These are phyloP conservation scores for Pseudophaeomoniella oleicola DNA, from an alignment of 2,329 filamentous ascomycete genomes.

Conservation along the genomic window DNA sequence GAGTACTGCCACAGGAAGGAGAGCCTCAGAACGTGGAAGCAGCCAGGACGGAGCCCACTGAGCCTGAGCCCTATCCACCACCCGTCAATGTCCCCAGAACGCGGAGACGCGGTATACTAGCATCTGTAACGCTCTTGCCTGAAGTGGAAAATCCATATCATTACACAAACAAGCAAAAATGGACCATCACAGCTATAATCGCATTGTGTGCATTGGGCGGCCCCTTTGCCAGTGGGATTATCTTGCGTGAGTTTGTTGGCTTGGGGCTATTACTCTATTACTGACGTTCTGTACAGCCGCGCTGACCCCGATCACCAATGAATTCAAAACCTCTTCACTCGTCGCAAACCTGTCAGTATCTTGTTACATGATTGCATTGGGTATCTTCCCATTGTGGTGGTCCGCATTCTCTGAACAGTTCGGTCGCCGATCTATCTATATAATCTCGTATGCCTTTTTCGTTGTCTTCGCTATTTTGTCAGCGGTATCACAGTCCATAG, in stretches of 20 bases:
- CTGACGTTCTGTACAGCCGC: slow-evolving; percentile 38
- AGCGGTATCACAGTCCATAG: slow-evolving; percentile 54
- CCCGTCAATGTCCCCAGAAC: slow-evolving; percentile 34
- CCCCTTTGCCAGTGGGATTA: slow-evolving; percentile 71
- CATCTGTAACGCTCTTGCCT: slow-evolving; percentile 54
- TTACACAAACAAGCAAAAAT: slow-evolving; percentile 63
- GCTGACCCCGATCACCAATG: slow-evolving; percentile 46
- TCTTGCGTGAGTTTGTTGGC: slow-evolving; percentile 51
- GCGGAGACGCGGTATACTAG: slow-evolving; percentile 57
- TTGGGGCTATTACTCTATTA: too few relatives aligned
- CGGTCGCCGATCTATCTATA: slow-evolving; percentile 64
- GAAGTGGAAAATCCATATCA: slow-evolving; percentile 66
- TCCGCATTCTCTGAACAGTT: slow-evolving; percentile 60
- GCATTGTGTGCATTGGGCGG: slow-evolving; percentile 63
- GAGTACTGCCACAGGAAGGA: slow-evolving; percentile 5
- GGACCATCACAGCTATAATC: slow-evolving; percentile 67
- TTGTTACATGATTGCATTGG: slow-evolving; percentile 70
- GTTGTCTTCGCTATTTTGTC: slow-evolving; percentile 55
- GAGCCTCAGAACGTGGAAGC: slow-evolving; percentile 8
- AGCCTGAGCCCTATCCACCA: slow-evolving; percentile 18
- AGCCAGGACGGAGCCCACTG: slow-evolving; percentile 7
- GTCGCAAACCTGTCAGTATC: slow-evolving; percentile 63
- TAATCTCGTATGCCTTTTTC: slow-evolving; percentile 60
- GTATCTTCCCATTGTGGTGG: slow-evolving; percentile 79
- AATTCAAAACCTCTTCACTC: slow-evolving; percentile 48